These are phyloP conservation scores for Xenosphaeropsis pyriputrescens DNA, from an alignment of 2,329 filamentous ascomycete genomes.

Conservation along the genomic window DNA sequence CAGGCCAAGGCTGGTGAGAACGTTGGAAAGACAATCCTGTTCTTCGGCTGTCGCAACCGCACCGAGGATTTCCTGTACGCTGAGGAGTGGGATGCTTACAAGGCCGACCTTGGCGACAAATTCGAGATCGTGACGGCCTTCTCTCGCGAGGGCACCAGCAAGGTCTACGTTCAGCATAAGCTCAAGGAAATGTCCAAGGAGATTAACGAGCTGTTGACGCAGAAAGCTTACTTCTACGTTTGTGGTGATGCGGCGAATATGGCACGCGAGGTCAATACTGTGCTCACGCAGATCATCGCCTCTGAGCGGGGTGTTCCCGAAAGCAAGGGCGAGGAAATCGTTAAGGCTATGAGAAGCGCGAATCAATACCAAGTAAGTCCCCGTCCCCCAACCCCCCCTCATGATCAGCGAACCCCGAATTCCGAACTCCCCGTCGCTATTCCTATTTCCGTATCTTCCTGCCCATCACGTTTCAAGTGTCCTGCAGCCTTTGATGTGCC, in stretches of 20 bases:
- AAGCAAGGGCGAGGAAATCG: conserved; percentile 84
- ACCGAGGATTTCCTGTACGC: conserved; percentile 89
- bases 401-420: too few species aligned
- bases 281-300: conserved; percentile 76
- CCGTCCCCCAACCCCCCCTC: not conserved
- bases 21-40: conserved; percentile 78
- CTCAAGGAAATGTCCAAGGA: conserved; percentile 72
- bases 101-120: conserved; percentile 69
- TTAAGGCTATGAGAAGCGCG: conserved; percentile 88
- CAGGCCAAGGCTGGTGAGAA: conserved; percentile 66
- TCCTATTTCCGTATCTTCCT: not conserved
- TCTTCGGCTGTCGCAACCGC: conserved; percentile 84
- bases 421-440: too few species aligned
- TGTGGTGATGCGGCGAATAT: conserved; percentile 97
- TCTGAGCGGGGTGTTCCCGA: conserved; percentile 71
- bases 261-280: conserved; percentile 82
- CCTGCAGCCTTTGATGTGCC: not conserved
- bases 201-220: conserved; percentile 71
- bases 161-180: conserved; percentile 94
- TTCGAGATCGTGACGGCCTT: conserved; percentile 90
- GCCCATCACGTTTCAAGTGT: conserved; percentile 11
- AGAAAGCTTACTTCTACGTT: conserved; percentile 93
- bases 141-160: conserved; percentile 74
- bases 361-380: conserved; percentile 81
- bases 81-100: conserved; percentile 81